These are phyloP conservation scores for Acaromyces ingoldii DNA, from an alignment of 1,284 basidiomycete species.

Conservation along the genomic window DNA sequence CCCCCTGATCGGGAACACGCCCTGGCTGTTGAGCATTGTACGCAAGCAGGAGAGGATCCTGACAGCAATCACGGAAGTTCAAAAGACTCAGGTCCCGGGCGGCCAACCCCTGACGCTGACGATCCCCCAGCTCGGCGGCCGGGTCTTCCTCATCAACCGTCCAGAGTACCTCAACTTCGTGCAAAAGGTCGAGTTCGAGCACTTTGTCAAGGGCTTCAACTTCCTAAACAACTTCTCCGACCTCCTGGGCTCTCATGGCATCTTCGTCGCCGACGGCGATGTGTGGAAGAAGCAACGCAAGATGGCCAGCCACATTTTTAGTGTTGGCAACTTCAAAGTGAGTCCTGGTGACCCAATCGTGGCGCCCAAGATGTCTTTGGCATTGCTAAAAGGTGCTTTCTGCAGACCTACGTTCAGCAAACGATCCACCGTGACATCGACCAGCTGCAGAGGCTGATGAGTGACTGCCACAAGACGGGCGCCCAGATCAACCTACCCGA, in stretches of 20 bases:
- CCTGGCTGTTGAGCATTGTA: neutral
- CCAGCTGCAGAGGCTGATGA: neutral
- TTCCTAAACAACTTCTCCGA: conserved; percentile 27
- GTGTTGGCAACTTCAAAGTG: conserved; percentile 41
- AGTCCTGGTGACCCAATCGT: too few relatives aligned
- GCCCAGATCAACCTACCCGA: conserved; percentile 9
- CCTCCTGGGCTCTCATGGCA: conserved; percentile 31
- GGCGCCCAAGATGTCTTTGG: too few relatives aligned
- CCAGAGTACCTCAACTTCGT: conserved; percentile 44
- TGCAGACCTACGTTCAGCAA: conserved; percentile 1
- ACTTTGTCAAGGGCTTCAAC: conserved; percentile 32
- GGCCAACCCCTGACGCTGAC: conserved; percentile 1
- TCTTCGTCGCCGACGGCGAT: conserved; percentile 44
- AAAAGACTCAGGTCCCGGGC: neutral
- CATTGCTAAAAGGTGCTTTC: neutral
- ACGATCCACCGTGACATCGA: conserved; percentile 6
- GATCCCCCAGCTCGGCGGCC: conserved; percentile 4
- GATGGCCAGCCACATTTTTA: conserved; percentile 40
- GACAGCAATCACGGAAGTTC: neutral
- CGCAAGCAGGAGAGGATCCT: neutral
- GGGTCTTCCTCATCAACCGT: conserved; percentile 21
- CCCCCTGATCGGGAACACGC: conserved; percentile 7
- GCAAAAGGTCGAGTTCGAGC: conserved; percentile 47
- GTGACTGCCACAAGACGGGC: conserved; percentile 5
- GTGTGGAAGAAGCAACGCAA: conserved; percentile 44